phyloP scores from a whole-genome alignment of 306 rosid genomes.

The Canavalia gladiata region DNA sequence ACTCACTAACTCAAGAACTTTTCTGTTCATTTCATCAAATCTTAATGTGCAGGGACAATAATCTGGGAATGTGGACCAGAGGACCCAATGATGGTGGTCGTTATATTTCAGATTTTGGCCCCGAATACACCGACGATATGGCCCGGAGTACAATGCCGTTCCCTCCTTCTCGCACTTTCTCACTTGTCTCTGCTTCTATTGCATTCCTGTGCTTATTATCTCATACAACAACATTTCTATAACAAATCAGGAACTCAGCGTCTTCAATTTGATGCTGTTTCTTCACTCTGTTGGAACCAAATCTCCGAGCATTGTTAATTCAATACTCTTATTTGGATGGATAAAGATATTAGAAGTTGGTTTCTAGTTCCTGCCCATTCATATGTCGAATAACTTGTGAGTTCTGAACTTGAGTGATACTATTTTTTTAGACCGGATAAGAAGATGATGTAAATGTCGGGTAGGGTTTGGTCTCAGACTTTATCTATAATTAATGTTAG shows the following conservation, averaged over 20 bases:
- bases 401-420: neutral
- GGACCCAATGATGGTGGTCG: slow-evolving; percentile 47
- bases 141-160: slow-evolving; percentile 25
- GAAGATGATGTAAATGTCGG: slow-evolving; percentile 45
- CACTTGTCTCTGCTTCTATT: slow-evolving; percentile 18
- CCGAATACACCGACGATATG: slow-evolving; percentile 55
- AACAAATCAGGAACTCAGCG: slow-evolving; percentile 28
- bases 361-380: slow-evolving; percentile 40
- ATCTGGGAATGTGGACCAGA: slow-evolving; percentile 61
- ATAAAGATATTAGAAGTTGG: slow-evolving; percentile 36
- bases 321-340: neutral
- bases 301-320: neutral
- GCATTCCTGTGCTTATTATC: slow-evolving; percentile 14
- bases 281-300: slow-evolving; percentile 30
- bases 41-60: slow-evolving; percentile 56
- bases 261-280: slow-evolving; percentile 24
- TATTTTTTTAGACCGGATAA: slow-evolving; percentile 34
- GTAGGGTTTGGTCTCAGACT: slow-evolving; percentile 53
- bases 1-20: neutral
- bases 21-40: neutral
- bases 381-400: neutral
- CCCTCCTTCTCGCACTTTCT: neutral
- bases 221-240: slow-evolving; percentile 32
- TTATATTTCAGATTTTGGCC: slow-evolving; percentile 39
- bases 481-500: slow-evolving; percentile 30